Evolutionary conservation across 495 filamentous ascomycete species (phyloP), one percentile per base, ranked within the genome.

Genomic region (Lentithecium fluviatile): DNA sequence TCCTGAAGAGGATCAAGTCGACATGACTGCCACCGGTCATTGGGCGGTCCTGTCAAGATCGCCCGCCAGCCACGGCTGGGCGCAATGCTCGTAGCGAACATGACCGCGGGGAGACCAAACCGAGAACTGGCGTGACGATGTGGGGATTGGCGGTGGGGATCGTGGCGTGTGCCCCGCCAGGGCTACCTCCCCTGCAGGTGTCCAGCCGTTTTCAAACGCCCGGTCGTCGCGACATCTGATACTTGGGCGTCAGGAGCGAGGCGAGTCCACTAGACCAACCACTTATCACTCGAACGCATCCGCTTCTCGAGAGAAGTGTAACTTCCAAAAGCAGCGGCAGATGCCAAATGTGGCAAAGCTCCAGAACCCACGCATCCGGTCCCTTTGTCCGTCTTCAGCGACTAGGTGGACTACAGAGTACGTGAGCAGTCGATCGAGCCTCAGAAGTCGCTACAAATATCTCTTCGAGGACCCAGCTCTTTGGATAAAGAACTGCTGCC

Each of bases 331-430:
- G 53, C 65, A 61, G 65, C 59, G 55, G 46, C 54, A 19, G 26
- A 20, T 42, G 38, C 53, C 68, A 29, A 38, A 66, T 59, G 62
- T 66, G 56, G 58, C 60, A 62, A 52, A 58, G 50, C 58, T 45
- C 48, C 56, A 45, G 51, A 70, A 49, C 38, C 50, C 55, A 68
- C 68, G 56, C 47, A 68, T 70, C 62, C 68, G 65, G 65, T 56
- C 47, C 55, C 61, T 62, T 62, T 66, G 58, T 70, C 68, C 65
- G 68, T 70, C 65, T 68, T 68, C 65, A 64, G 65, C 68, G 45
- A 56, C 45, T 46, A 52, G 50, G 34, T 65, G 46, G 24, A 37
- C 58, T 61, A 42, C 45, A 23, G 26, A 45, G 38, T 60, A 67
- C 58, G 65, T 68, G 51, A 66, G 61, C 62, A 66, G 54, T 64